phyloP scores from a whole-genome alignment of 2,329 filamentous ascomycete genomes.

The Epicoccum sorghinum region DNA sequence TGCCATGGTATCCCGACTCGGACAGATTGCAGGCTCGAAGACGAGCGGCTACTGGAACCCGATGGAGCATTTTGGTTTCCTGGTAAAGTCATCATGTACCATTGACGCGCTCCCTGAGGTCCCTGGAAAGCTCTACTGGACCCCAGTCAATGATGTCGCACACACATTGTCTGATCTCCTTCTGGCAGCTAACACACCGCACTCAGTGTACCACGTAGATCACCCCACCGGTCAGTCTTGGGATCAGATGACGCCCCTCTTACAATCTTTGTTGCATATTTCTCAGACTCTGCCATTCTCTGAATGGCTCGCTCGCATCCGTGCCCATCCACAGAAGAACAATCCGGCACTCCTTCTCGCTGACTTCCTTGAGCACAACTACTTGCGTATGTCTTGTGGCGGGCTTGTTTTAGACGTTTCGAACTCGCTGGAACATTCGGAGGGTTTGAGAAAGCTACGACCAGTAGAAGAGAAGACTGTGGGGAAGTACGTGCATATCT shows the following conservation, averaged over 20 bases:
- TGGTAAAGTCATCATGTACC: constrained; percentile 58
- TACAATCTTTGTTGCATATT: background rate
- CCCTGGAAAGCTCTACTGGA: constrained; percentile 43
- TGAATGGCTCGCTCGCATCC: background rate
- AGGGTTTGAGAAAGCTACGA: background rate
- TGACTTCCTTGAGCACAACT: background rate
- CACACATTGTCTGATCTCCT: constrained; percentile 45
- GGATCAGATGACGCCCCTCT: constrained; percentile 41
- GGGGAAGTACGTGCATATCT: background rate
- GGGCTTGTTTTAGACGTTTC: background rate
- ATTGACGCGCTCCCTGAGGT: constrained; percentile 49
- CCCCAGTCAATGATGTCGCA: constrained; percentile 53
- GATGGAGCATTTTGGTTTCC: constrained; percentile 57
- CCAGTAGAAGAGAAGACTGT: background rate
- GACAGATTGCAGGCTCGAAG: constrained; percentile 60
- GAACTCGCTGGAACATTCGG: background rate
- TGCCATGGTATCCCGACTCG: constrained; percentile 53
- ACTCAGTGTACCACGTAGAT: constrained; percentile 54
- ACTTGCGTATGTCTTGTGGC: background rate
- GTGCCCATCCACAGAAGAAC: background rate
- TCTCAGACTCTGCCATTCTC: background rate
- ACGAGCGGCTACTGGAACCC: constrained; percentile 62
- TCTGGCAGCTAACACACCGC: constrained; percentile 21
- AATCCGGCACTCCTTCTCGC: background rate
- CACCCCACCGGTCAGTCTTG: constrained; percentile 53